Percentiles rank a stretch among this genome's conserved stretches.
These are phyloP conservation scores for Malus hybrid DNA, from an alignment of 331 rosid genomes.

Conservation along the genomic window DNA sequence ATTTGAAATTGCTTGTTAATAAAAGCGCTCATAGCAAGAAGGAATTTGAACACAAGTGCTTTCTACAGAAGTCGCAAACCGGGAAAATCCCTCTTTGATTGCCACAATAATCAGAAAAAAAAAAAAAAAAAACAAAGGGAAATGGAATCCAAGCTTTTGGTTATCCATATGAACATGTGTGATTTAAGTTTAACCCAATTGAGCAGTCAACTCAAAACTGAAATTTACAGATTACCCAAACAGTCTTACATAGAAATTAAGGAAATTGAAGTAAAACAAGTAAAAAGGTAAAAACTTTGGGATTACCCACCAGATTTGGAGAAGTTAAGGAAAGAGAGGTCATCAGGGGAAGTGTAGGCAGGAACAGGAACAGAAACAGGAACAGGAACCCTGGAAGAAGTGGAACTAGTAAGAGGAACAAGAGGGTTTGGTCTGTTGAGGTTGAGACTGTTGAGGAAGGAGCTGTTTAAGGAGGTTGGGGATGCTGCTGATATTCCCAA, in stretches of 20 bases:
- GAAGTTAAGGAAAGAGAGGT: constrained; percentile 33
- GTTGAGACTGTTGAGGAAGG: constrained; percentile 23
- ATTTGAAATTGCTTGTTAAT: not conserved
- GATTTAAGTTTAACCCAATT: not conserved
- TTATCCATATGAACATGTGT: not conserved
- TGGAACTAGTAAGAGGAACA: constrained; percentile 11
- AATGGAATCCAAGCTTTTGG: not conserved
- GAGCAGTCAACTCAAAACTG: constrained; percentile 3
- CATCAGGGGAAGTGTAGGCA: constrained; percentile 22
- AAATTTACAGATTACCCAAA: constrained; percentile 1
- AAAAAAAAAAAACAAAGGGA: too few species aligned
- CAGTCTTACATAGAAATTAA: not conserved
- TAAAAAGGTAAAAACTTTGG: not conserved
- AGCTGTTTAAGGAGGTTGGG: constrained; percentile 39
- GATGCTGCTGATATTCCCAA: constrained; percentile 53
- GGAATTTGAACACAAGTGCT: not conserved
- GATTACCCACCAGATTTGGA: constrained; percentile 54
- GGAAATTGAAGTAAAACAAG: not conserved
- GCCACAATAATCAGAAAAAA: not conserved
- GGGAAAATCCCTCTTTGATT: not conserved
- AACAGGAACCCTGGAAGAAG: constrained; percentile 27
- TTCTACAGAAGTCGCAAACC: not conserved
- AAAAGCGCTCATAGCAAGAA: not conserved
- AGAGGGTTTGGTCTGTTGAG: constrained; percentile 32
- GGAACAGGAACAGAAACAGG: constrained; percentile 4